phyloP scores from a whole-genome alignment of 2,329 filamentous ascomycete species.

The Immersiporthe knoxdaviesiana region DNA sequence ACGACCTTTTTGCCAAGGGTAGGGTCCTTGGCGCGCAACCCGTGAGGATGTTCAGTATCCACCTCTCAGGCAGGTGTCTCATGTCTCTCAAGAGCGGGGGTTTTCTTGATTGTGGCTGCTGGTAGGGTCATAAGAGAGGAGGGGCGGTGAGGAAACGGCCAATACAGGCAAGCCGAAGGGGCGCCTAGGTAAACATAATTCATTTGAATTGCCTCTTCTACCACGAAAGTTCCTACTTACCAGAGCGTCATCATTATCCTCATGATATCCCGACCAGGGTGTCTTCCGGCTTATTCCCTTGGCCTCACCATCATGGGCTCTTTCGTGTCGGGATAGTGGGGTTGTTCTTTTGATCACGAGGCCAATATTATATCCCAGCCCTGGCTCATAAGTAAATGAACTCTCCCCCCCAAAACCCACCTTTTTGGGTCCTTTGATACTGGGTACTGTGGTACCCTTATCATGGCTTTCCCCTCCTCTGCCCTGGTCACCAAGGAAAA shows the following conservation, averaged over 20 bases:
- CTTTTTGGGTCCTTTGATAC: not conserved
- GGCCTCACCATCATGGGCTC: not conserved
- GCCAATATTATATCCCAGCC: not conserved
- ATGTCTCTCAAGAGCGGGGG: not conserved
- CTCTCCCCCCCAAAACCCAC: not conserved
- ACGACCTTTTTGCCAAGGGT: not conserved
- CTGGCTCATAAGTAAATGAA: not conserved
- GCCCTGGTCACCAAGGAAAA: not conserved
- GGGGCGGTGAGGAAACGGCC: not conserved
- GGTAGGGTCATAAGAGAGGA: not conserved
- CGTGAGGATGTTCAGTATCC: not conserved
- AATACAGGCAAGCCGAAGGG: not conserved
- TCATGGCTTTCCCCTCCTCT: not conserved
- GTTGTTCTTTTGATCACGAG: slow-evolving; percentile 1
- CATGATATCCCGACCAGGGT: not conserved
- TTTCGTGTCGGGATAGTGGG: slow-evolving; percentile 3
- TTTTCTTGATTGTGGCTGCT: not conserved
- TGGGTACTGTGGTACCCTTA: not conserved
- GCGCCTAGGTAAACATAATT: not conserved
- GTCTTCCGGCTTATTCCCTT: slow-evolving; percentile 7
- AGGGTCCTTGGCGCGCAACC: not conserved
- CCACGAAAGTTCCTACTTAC: not conserved
- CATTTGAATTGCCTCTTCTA: too few relatives aligned
- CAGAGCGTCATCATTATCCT: not conserved
- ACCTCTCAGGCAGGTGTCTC: not conserved